These are phyloP conservation scores for Yamadazyma kitorensis DNA, from an alignment of 805 yeast species.

Conservation along the genomic window DNA sequence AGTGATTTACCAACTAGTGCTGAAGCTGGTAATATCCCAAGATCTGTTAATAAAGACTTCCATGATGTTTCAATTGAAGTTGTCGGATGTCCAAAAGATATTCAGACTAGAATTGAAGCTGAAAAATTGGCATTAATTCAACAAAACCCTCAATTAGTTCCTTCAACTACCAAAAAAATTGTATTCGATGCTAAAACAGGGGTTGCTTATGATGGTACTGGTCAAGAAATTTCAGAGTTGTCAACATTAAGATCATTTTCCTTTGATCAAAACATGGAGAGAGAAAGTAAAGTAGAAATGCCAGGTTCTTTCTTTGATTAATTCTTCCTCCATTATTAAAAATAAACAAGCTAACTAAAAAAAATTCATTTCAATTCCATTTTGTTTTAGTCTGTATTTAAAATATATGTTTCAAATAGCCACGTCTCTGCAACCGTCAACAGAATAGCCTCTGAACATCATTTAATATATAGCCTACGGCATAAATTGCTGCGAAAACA, in stretches of 20 bases:
- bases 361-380: too few relatives aligned
- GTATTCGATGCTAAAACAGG: slow-evolving; percentile 17
- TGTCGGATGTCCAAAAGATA: slow-evolving; percentile 15
- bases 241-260: slow-evolving; percentile 13
- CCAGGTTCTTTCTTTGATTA: slow-evolving; percentile 16
- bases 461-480: too few relatives aligned
- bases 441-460: too few relatives aligned
- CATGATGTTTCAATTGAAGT: slow-evolving; percentile 10
- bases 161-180: slow-evolving; percentile 12
- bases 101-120: slow-evolving; percentile 4
- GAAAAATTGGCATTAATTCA: slow-evolving; percentile 10
- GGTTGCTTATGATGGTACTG: slow-evolving; percentile 14
- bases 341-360: too few relatives aligned
- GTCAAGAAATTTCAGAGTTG: slow-evolving; percentile 14
- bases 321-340: too few relatives aligned
- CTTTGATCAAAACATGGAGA: slow-evolving; percentile 8
- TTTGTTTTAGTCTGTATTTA: too few relatives aligned
- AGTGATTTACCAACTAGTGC: slow-evolving; percentile 5
- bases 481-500: too few relatives aligned
- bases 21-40: slow-evolving; percentile 7
- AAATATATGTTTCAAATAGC: too few relatives aligned
- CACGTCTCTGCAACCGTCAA: too few relatives aligned
- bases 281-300: slow-evolving; percentile 9
- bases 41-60: slow-evolving; percentile 6
- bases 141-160: slow-evolving; percentile 12